Conservation (phyloP, 495 filamentous ascomycete genomes). For the Xylaria cubensis region DNA sequence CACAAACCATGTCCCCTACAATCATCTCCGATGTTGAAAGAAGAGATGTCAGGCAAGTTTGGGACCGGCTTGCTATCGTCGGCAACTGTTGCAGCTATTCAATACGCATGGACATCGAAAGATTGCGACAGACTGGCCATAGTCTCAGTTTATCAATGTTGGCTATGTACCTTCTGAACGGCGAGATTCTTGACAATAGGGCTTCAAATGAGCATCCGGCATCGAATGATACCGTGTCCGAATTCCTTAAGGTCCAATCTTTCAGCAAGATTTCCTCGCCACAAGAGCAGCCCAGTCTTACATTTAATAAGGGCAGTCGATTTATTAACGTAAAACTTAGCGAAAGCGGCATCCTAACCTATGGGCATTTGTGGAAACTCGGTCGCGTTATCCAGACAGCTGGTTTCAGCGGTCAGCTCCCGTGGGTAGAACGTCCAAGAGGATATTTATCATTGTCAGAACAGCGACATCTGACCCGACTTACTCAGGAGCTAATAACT, state of each 20-base stretch:
- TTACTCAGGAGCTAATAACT: background rate
- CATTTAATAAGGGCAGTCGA: conserved; percentile 14
- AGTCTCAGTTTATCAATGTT: conserved; percentile 39
- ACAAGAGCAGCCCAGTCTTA: background rate
- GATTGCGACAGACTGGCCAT: conserved; percentile 14
- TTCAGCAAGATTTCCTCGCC: background rate
- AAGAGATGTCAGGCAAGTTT: conserved; percentile 27
- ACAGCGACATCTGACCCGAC: background rate
- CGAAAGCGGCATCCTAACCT: background rate
- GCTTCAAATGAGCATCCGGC: background rate
- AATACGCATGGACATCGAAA: conserved; percentile 27
- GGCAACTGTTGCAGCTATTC: conserved; percentile 43
- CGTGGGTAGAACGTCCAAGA: background rate
- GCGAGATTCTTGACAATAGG: conserved; percentile 32
- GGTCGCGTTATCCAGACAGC: background rate
- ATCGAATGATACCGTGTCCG: background rate
- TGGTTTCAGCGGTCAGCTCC: background rate
- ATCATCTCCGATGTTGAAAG: conserved; percentile 32
- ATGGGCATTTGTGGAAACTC: conserved; percentile 10
- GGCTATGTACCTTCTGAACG: conserved; percentile 38
- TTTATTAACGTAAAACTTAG: background rate
- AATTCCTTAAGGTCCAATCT: background rate
- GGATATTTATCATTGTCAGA: background rate
- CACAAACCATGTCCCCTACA: conserved; percentile 31
- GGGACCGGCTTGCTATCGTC: conserved; percentile 40